phyloP scores from a whole-genome alignment of 2,329 filamentous ascomycete genomes.

The Nemania sp. region DNA sequence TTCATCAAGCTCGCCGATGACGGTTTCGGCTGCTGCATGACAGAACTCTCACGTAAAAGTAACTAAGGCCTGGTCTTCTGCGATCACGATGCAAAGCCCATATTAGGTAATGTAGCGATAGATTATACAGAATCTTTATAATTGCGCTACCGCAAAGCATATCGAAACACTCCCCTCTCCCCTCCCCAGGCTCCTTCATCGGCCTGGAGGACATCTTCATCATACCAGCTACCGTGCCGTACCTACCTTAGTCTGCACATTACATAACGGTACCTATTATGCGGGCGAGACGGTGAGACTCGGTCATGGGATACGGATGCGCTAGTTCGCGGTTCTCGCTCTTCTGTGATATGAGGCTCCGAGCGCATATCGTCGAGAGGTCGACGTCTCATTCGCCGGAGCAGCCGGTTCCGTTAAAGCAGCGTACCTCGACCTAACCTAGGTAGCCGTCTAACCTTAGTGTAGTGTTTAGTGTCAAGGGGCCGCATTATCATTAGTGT shows the following conservation, averaged over 20 bases:
- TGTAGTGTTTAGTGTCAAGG: too few relatives aligned
- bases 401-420: slow-evolving; percentile 11
- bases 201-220: background rate
- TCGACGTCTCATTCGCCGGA: slow-evolving; percentile 4
- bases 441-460: background rate
- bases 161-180: too few relatives aligned
- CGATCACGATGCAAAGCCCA: slow-evolving; percentile 7
- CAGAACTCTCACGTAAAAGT: slow-evolving; percentile 24
- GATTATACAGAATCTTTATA: too few relatives aligned
- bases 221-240: too few relatives aligned
- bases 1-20: slow-evolving; percentile 18
- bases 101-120: too few relatives aligned
- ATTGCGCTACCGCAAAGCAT: background rate
- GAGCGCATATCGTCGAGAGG: background rate
- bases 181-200: slow-evolving; percentile 17
- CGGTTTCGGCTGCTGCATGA: slow-evolving; percentile 15
- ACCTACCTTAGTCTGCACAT: background rate
- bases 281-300: slow-evolving; percentile 12
- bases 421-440: background rate
- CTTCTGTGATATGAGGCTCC: slow-evolving; percentile 13
- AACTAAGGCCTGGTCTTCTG: background rate
- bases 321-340: background rate
- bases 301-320: slow-evolving; percentile 10
- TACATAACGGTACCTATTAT: background rate
- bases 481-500: too few relatives aligned